These are phyloP conservation scores for Euphorbia tirucalli DNA, from an alignment of 345 rosid genomes.

Conservation along the genomic window DNA sequence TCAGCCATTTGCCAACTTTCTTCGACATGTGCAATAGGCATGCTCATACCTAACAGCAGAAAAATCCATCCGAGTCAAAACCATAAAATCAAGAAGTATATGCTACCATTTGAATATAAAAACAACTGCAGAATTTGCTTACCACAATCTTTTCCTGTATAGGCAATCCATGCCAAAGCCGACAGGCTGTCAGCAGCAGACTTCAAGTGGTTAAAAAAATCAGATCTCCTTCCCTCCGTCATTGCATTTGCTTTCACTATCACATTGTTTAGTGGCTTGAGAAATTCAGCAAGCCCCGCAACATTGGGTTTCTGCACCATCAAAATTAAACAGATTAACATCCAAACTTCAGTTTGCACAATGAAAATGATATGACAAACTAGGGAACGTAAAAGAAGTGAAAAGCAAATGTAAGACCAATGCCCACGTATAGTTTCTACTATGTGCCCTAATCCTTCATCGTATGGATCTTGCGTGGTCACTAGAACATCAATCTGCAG, in stretches of 20 bases:
- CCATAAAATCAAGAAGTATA: not conserved
- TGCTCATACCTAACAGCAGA: slow-evolving; percentile 70
- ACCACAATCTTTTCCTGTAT: slow-evolving; percentile 92
- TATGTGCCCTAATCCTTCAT: not conserved
- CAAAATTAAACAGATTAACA: slow-evolving; percentile 14
- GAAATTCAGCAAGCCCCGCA: slow-evolving; percentile 70
- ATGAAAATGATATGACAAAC: not conserved
- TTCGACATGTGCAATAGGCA: slow-evolving; percentile 97
- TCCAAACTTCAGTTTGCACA: not conserved
- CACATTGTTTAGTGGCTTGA: slow-evolving; percentile 80
- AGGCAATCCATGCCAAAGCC: slow-evolving; percentile 96
- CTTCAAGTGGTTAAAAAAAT: slow-evolving; percentile 87
- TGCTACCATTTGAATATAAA: not conserved
- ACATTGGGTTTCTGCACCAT: slow-evolving; percentile 71
- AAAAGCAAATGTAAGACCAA: not conserved
- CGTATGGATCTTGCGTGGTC: not conserved
- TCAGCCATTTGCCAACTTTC: slow-evolving; percentile 99
- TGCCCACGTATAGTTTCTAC: not conserved
- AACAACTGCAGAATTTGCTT: slow-evolving; percentile 18
- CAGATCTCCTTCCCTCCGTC: slow-evolving; percentile 82
- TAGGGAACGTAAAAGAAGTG: not conserved
- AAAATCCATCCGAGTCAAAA: slow-evolving; percentile 11
- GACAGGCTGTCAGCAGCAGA: slow-evolving; percentile 72
- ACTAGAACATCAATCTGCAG: slow-evolving; percentile 3
- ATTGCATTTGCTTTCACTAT: slow-evolving; percentile 67